phyloP scores from a whole-genome alignment of 1,284 basidiomycete species.

The Crucibulum parvulum region DNA sequence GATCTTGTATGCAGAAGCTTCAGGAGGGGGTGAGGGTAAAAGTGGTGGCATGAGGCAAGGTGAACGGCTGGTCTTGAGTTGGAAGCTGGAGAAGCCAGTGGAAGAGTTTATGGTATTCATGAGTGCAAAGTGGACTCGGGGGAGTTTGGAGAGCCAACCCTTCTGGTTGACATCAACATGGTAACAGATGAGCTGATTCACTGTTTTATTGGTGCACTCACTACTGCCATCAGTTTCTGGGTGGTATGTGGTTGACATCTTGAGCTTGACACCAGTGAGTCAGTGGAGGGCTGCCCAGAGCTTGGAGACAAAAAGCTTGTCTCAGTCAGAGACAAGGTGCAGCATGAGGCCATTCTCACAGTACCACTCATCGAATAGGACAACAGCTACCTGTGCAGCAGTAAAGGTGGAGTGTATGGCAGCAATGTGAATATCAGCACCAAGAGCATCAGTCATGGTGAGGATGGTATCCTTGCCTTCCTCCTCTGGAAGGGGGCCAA shows the following conservation, averaged over 20 bases:
- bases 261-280: conserved; percentile 31
- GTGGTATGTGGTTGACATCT: conserved; percentile 36
- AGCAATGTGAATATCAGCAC: conserved; percentile 41
- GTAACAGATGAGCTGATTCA: conserved; percentile 37
- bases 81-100: conserved; percentile 15
- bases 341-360: conserved; percentile 37
- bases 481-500: conserved; percentile 36
- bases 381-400: conserved; percentile 31
- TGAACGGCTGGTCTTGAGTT: conserved; percentile 7
- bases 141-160: conserved; percentile 15
- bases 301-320: conserved; percentile 29
- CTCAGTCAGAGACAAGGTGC: conserved; percentile 28
- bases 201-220: conserved; percentile 4
- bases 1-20: neutral
- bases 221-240: conserved; percentile 33
- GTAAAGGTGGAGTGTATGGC: conserved; percentile 27
- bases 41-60: conserved; percentile 6
- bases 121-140: conserved; percentile 10
- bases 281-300: conserved; percentile 28
- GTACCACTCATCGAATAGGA: conserved; percentile 44
- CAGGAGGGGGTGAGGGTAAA: neutral
- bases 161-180: conserved; percentile 28
- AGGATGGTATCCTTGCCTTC: conserved; percentile 37
- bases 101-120: conserved; percentile 22
- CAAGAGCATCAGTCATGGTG: conserved; percentile 45